phyloP scores from a whole-genome alignment of 2,329 filamentous ascomycete species.

The Rutstroemia sp. region DNA sequence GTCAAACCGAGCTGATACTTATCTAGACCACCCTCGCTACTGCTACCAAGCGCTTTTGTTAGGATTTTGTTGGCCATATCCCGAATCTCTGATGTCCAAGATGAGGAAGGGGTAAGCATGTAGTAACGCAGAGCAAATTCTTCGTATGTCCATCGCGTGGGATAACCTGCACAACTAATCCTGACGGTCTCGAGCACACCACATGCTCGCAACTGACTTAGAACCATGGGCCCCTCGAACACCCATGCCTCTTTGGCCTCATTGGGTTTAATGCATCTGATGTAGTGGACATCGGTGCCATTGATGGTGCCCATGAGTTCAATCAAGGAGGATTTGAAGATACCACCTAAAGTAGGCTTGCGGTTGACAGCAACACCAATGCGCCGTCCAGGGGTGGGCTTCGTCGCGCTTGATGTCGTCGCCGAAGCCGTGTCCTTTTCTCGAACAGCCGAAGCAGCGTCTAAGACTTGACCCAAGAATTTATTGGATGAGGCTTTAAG shows the following conservation, averaged over 20 bases:
- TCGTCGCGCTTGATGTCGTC: constrained; percentile 59
- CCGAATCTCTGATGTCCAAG: constrained; percentile 91
- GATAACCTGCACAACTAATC: constrained; percentile 95
- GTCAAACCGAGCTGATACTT: constrained; percentile 97
- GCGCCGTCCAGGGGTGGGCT: constrained; percentile 72
- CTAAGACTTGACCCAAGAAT: constrained; percentile 79
- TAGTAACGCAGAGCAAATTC: constrained; percentile 97
- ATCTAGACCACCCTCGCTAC: constrained; percentile 66
- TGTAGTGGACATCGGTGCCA: constrained; percentile 97
- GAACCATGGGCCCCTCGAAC: constrained; percentile 97
- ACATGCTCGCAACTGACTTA: constrained; percentile 93
- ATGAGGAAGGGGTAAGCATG: constrained; percentile 84
- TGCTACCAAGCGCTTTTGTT: constrained; percentile 75
- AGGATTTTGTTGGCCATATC: constrained; percentile 92
- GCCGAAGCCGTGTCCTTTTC: constrained; percentile 74
- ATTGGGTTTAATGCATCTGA: constrained; percentile 98
- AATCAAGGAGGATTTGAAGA: constrained; percentile 97
- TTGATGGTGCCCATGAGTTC: constrained; percentile 98
- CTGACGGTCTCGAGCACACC: constrained; percentile 97
- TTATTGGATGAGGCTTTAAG: constrained; percentile 74
- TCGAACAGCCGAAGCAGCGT: constrained; percentile 76
- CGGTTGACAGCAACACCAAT: constrained; percentile 88
- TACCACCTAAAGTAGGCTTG: constrained; percentile 94
- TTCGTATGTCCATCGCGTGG: constrained; percentile 97
- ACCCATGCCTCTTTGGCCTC: constrained; percentile 96